Evolutionary conservation across 1,284 basidiomycete species (phyloP), one percentile per base, ranked within the genome.

Genomic region (Ceratobasidium theobromae): DNA sequence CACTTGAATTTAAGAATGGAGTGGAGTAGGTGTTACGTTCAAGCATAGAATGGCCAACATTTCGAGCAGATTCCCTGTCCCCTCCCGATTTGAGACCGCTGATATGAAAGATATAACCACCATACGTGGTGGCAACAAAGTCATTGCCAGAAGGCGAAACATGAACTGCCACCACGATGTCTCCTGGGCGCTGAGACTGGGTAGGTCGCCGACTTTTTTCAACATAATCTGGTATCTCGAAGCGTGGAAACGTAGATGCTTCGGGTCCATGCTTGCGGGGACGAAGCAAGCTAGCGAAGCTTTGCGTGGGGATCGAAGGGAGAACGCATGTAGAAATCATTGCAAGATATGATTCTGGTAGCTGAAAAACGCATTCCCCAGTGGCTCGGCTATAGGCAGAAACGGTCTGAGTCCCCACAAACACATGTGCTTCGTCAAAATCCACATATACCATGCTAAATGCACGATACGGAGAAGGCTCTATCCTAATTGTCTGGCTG

Each of bases 381-480:
- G 58, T 64, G 4, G 46, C 48, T 18, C 58, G 58, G 18, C 58
- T 64, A 32, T 64, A 64, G 33, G 52, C 48, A 1, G 58, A 52
- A 16, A 64, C 48, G 14, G 48, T 43, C 25, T 52, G 35, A 2
- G 48, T 52, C 16, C 35, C 58, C n/a, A 64, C 33, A 18, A 64
- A 64, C 27, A 41, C 58, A 30, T 64, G 58, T 8, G 58, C 43
- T 14, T 64, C 58, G 35, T 64, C 52, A 5, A 64, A 33, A 23
- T 64, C 58, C 14, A 64, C 58, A 27, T 64, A 64, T 33, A 5
- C 3, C 45, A 48, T 48, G 5, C 3, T 9, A 21, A 6, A 48
- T 3, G 5, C 16, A 21, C 12, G 28, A 41, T 51, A 43, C 1
- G 48, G 33, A 2, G 48, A 43, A 41, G 58, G 58, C 25, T 52